phyloP scores from a whole-genome alignment of 371 early-diverging fungal genomes.

The Furculomyces boomerangus region DNA sequence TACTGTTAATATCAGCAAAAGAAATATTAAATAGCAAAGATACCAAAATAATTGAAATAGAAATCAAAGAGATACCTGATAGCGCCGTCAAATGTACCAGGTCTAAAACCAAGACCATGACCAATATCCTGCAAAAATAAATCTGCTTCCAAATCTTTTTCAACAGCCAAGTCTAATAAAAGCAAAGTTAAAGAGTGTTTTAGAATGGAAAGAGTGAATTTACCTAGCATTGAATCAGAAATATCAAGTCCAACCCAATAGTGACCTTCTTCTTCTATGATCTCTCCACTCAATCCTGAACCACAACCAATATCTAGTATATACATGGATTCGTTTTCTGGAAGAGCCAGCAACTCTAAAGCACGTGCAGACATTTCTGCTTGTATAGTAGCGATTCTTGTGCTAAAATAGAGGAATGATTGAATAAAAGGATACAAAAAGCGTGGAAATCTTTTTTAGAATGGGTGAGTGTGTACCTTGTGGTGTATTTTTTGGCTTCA shows the following conservation, averaged over 20 bases:
- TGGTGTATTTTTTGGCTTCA: constrained; percentile 89
- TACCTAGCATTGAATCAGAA: constrained; percentile 69
- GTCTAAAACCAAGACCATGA: constrained; percentile 84
- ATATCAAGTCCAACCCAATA: constrained; percentile 97
- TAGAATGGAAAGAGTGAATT: not conserved
- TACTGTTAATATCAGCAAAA: not conserved
- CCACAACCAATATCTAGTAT: constrained; percentile 98
- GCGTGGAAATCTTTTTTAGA: not conserved
- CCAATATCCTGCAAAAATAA: constrained; percentile 93
- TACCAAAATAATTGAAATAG: not conserved
- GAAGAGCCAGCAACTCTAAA: constrained; percentile 72
- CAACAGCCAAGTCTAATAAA: constrained; percentile 6
- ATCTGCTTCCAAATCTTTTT: constrained; percentile 82
- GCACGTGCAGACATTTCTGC: constrained; percentile 85
- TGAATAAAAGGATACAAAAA: not conserved
- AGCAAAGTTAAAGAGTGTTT: not conserved
- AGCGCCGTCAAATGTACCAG: constrained; percentile 95
- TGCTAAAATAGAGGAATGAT: constrained; percentile 23
- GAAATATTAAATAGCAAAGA: not conserved
- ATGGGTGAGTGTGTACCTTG: constrained; percentile 42
- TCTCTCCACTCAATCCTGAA: constrained; percentile 88
- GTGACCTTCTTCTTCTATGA: constrained; percentile 84
- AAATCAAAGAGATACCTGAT: constrained; percentile 31
- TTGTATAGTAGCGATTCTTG: constrained; percentile 83
- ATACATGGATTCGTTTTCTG: constrained; percentile 41